These are phyloP conservation scores for Dendryphion nanum DNA, from an alignment of 2,329 filamentous ascomycete genomes.

Conservation along the genomic window DNA sequence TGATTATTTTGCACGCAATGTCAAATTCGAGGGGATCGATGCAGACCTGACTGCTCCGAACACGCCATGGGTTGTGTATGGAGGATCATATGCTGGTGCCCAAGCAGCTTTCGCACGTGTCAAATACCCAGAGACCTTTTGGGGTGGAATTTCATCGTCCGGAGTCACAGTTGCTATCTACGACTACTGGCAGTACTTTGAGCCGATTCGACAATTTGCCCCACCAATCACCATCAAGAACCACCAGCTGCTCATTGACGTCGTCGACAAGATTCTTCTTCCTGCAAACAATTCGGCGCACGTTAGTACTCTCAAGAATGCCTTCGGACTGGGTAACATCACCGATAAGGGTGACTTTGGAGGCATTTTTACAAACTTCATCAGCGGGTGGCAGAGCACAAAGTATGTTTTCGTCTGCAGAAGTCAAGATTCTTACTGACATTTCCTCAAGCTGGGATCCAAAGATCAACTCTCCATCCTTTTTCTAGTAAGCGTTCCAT, in stretches of 20 bases:
- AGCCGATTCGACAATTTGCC: slow-evolving; percentile 56
- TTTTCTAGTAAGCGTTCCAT: slow-evolving; percentile 42
- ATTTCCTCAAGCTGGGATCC: slow-evolving; percentile 58
- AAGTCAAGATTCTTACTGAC: no score
- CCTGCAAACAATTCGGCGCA: slow-evolving; percentile 46
- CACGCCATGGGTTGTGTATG: slow-evolving; percentile 75
- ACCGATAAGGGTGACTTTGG: slow-evolving; percentile 56
- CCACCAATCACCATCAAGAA: slow-evolving; percentile 63
- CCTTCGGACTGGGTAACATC: slow-evolving; percentile 52
- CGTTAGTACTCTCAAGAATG: slow-evolving; percentile 49
- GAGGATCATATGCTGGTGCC: slow-evolving; percentile 79
- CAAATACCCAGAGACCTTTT: slow-evolving; percentile 75
- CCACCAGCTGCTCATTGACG: slow-evolving; percentile 60
- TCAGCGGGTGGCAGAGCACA: slow-evolving; percentile 53
- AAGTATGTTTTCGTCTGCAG: slow-evolving; percentile 22
- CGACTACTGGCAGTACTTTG: slow-evolving; percentile 70
- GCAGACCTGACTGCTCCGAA: slow-evolving; percentile 63
- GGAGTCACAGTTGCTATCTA: slow-evolving; percentile 75
- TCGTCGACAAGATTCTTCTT: slow-evolving; percentile 59
- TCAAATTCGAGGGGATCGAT: slow-evolving; percentile 68
- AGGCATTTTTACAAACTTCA: slow-evolving; percentile 42
- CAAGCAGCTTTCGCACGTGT: slow-evolving; percentile 75
- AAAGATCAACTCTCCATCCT: slow-evolving; percentile 47
- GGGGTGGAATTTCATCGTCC: slow-evolving; percentile 75
- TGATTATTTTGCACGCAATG: slow-evolving; percentile 74